Evolutionary conservation across 352 stramenopile genomes (phyloP).

Genomic region (Phytophthora brassicae): DNA sequence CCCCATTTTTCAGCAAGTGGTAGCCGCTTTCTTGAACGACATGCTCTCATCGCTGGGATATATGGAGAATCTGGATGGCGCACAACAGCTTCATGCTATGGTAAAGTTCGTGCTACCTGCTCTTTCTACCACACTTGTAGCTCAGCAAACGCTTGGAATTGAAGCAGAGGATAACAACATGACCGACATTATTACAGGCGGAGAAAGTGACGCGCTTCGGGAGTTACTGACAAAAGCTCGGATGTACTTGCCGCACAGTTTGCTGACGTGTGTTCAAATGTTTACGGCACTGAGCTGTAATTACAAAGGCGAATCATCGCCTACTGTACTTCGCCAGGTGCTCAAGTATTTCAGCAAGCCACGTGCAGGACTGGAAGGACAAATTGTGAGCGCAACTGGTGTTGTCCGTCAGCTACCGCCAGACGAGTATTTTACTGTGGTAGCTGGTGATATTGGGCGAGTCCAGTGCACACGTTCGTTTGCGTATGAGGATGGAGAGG

Average conservation of each 20-base stretch:
- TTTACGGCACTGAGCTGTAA: conserved; percentile 54
- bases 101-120: conserved; percentile 60
- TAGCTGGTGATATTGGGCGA: conserved; percentile 10
- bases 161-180: conserved; percentile 19
- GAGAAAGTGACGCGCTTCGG: conserved; percentile 14
- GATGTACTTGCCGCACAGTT: conserved; percentile 36
- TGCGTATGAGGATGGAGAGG: conserved; percentile 39
- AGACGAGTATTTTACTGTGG: conserved; percentile 42
- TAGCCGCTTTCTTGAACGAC: conserved; percentile 60
- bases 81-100: conserved; percentile 61
- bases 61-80: conserved; percentile 45
- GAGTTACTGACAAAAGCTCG: conserved; percentile 39
- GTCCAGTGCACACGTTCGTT: conserved; percentile 56
- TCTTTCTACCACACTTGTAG: conserved; percentile 43
- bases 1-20: conserved; percentile 52
- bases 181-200: conserved; percentile 7
- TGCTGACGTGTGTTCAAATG: conserved; percentile 50
- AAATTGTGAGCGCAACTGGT: background rate
- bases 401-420: conserved; percentile 40
- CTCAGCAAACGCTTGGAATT: conserved; percentile 36
- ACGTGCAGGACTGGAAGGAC: conserved; percentile 19
- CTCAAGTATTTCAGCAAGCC: conserved; percentile 55
- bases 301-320: conserved; percentile 24
- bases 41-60: conserved; percentile 56
- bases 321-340: conserved; percentile 43